Conservation (phyloP, 108 stramenopile genomes). For the Skeletonema grethae region DNA sequence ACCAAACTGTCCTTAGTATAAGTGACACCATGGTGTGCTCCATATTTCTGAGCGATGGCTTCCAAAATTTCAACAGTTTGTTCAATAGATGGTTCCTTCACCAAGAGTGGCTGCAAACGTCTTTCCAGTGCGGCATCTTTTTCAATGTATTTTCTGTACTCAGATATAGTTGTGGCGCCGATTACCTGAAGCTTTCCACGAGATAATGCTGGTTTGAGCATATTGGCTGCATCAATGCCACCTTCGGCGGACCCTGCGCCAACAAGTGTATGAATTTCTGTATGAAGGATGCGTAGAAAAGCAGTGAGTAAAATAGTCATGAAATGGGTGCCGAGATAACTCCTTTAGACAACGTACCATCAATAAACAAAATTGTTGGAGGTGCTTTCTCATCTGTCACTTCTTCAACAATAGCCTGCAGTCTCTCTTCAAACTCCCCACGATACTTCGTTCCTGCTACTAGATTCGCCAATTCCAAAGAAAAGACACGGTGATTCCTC, state of each 20-base stretch:
- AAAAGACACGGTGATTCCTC: slow-evolving; percentile 73
- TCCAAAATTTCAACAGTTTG: slow-evolving; percentile 97
- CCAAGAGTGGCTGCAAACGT: slow-evolving; percentile 97
- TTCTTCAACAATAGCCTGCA: slow-evolving; percentile 98
- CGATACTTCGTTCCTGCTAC: slow-evolving; percentile 99
- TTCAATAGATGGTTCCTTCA: slow-evolving; percentile 95
- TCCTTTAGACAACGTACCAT: slow-evolving; percentile 47
- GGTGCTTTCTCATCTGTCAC: slow-evolving; percentile 93
- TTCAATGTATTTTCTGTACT: slow-evolving; percentile 97
- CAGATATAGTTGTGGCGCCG: slow-evolving; percentile 97
- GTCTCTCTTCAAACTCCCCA: slow-evolving; percentile 99
- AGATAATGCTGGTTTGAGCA: slow-evolving; percentile 97
- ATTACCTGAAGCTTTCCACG: slow-evolving; percentile 97
- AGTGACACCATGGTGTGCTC: slow-evolving; percentile 95
- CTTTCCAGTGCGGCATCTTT: slow-evolving; percentile 99
- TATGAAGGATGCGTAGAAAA: background rate
- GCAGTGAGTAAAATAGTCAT: background rate
- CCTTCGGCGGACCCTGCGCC: slow-evolving; percentile 93
- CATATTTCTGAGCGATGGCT: slow-evolving; percentile 95
- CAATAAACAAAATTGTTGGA: slow-evolving; percentile 96
- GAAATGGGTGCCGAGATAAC: background rate
- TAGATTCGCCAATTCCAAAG: slow-evolving; percentile 95
- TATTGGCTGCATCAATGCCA: slow-evolving; percentile 97
- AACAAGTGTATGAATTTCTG: slow-evolving; percentile 96
- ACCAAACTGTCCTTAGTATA: slow-evolving; percentile 96